These are phyloP conservation scores for Mucor indicus DNA, from an alignment of 371 early-diverging fungal genomes.

Conservation along the genomic window DNA sequence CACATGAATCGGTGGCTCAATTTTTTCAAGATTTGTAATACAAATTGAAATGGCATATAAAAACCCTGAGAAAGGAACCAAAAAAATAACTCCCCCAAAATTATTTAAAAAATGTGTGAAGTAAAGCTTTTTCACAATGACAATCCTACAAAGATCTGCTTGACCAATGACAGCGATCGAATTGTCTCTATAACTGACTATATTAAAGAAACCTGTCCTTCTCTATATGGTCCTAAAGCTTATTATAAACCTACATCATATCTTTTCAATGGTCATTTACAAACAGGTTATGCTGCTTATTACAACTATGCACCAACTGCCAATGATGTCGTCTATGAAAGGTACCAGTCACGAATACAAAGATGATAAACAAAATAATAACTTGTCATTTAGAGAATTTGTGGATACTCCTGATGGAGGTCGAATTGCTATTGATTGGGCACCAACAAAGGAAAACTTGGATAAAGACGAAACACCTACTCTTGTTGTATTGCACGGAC, in stretches of 20 bases:
- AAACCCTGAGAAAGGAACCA: no score
- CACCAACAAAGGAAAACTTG: conserved; percentile 43
- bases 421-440: conserved; percentile 86
- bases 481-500: conserved; percentile 80
- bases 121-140: conserved; percentile 20
- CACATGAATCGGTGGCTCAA: no score
- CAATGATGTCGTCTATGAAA: conserved; percentile 48
- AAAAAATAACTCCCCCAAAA: no score
- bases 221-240: conserved; percentile 38
- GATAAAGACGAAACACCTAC: conserved; percentile 62
- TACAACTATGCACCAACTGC: conserved; percentile 32
- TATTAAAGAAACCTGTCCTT: conserved; percentile 39
- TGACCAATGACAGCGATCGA: conserved; percentile 9
- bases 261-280: conserved; percentile 60
- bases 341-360: conserved; percentile 34
- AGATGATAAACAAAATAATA: no score
- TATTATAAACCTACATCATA: conserved; percentile 50
- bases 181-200: conserved; percentile 35
- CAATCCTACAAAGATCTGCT: conserved; percentile 7
- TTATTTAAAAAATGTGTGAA: conserved; percentile 30
- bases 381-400: conserved; percentile 61
- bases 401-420: conserved; percentile 81
- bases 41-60: no score
- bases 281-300: conserved; percentile 64
- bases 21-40: no score